A percentile compares a stretch with the other conserved stretches of the same genome.
phyloP scores from a whole-genome alignment of 768 basidiomycete species.

The Boletus rex-veris region DNA sequence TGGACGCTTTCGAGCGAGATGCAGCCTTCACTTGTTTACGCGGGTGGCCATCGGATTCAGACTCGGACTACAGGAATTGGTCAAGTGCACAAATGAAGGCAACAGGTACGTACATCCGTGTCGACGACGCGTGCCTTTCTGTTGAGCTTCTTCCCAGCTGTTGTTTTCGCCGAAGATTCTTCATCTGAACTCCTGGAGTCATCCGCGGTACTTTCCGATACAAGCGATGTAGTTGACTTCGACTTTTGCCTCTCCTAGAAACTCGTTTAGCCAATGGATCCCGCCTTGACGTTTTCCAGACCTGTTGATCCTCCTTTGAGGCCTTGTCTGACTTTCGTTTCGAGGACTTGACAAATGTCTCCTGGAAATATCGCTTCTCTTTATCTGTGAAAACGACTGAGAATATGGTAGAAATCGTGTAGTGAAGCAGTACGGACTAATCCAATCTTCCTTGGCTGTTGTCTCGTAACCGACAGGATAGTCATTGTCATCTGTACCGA shows the following conservation, averaged over 20 bases:
- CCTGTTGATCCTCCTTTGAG: conserved; percentile 19
- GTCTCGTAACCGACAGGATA: conserved; percentile 46
- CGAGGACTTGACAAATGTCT: conserved; percentile 24
- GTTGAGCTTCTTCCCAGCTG: conserved; percentile 1
- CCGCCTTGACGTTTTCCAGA: not conserved
- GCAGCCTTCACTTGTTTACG: not conserved
- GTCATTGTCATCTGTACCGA: conserved; percentile 56
- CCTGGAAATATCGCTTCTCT: conserved; percentile 38
- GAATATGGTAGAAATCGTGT: not conserved
- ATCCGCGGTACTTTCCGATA: conserved; percentile 7
- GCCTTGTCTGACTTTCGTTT: conserved; percentile 15
- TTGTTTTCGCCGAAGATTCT: not conserved
- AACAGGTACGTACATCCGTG: conserved; percentile 12
- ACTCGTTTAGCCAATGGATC: not conserved
- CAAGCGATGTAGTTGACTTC: conserved; percentile 3
- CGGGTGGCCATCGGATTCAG: conserved; percentile 6
- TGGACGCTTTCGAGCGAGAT: conserved; percentile 1
- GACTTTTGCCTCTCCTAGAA: conserved; percentile 18
- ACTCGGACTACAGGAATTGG: conserved; percentile 14
- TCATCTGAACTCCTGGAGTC: conserved; percentile 11
- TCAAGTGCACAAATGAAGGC: not conserved
- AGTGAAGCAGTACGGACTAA: conserved; percentile 38
- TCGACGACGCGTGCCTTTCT: conserved; percentile 2
- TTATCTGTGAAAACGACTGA: conserved; percentile 26
- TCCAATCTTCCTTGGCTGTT: conserved; percentile 51